Evolutionary conservation across 2,329 filamentous ascomycete genomes (phyloP), one percentile per base, ranked within the genome.

Genomic region (Nigrospora sphaerica): DNA sequence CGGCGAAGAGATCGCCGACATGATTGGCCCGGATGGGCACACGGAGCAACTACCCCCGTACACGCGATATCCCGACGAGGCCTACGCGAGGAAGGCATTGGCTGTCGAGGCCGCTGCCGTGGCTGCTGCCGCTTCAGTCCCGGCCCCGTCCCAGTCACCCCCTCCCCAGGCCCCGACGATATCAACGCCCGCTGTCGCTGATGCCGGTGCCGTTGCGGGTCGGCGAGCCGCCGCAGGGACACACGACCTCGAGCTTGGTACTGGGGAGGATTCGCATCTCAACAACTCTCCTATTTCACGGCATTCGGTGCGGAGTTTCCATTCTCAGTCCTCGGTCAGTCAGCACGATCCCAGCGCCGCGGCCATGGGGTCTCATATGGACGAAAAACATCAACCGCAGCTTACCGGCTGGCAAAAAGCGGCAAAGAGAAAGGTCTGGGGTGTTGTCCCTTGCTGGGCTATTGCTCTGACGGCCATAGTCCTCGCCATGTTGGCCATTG

Each of bases 41-140:
- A 85, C 86, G 1, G 92, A 97, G 65, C 88, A 95, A 63, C 71
- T 96, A 16, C 92, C 92, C 12, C 92, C 92, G 1, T 97, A 97
- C 61, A 88, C 88, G 13, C 78, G 89, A 62, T 96, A 95, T 64
- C 88, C 91, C 3, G 87, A 95, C 44, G 85, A 88, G 47, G 72
- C 72, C 1, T 83, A 67, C 65, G 77, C 61, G 60, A 78, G 64
- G 72, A 89, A 78, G 57, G 64, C 68, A 42, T 54, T 63, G 16
- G 61, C 63, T 17, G 53, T 60, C n/a, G 55, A 57, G 19, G 38
- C 46, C 9, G 41, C 44, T 9, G 36, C 38, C 7, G 11, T 51
- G 7, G 23, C 39, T 9, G 13, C 45, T 17, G 41, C 43, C 10
- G 39, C 50, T 10, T 35, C 51, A 14, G 40, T 48, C 4, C 41